Evolutionary conservation across 352 stramenopile species (phyloP).

Genomic region (Globisporangium nagaii): DNA sequence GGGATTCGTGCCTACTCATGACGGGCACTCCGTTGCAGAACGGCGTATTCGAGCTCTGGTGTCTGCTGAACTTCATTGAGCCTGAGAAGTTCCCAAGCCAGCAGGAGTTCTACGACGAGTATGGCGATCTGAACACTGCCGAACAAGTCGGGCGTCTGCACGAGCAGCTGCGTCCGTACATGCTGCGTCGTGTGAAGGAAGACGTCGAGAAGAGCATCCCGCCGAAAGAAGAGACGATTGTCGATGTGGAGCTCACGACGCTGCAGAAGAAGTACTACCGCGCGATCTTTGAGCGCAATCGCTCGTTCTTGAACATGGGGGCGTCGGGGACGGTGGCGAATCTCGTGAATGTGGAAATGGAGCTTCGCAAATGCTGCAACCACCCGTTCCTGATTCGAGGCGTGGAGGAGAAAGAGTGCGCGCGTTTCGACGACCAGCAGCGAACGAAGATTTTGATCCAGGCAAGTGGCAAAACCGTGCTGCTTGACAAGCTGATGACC

Average conservation of each 20-base stretch:
- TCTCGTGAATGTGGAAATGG: conserved; percentile 99
- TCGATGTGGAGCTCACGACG: conserved; percentile 99
- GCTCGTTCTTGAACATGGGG: conserved; percentile 86
- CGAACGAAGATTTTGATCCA: conserved; percentile 75
- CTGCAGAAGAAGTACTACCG: conserved; percentile 97
- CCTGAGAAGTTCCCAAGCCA: conserved; percentile 92
- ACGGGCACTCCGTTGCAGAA: conserved; percentile 99
- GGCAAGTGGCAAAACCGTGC: conserved; percentile 95
- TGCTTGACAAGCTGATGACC: conserved; percentile 98
- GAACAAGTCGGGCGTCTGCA: conserved; percentile 96
- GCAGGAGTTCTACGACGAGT: conserved; percentile 95
- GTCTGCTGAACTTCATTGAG: conserved; percentile 99
- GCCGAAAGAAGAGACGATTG: conserved; percentile 98
- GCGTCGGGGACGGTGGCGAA: conserved; percentile 90
- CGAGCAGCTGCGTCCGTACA: conserved; percentile 96
- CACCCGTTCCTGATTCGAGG: conserved; percentile 98
- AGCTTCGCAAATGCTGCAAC: conserved; percentile 99
- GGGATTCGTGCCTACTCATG: conserved; percentile 92
- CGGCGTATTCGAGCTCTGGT: conserved; percentile 99
- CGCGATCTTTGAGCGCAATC: conserved; percentile 99
- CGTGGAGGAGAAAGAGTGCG: conserved; percentile 97
- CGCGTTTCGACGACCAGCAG: conserved; percentile 57
- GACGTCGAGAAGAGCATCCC: conserved; percentile 99
- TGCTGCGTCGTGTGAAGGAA: conserved; percentile 99
- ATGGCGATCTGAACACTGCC: conserved; percentile 94